phyloP scores from a whole-genome alignment of 768 basidiomycete genomes.

The Lyophyllum decastes region DNA sequence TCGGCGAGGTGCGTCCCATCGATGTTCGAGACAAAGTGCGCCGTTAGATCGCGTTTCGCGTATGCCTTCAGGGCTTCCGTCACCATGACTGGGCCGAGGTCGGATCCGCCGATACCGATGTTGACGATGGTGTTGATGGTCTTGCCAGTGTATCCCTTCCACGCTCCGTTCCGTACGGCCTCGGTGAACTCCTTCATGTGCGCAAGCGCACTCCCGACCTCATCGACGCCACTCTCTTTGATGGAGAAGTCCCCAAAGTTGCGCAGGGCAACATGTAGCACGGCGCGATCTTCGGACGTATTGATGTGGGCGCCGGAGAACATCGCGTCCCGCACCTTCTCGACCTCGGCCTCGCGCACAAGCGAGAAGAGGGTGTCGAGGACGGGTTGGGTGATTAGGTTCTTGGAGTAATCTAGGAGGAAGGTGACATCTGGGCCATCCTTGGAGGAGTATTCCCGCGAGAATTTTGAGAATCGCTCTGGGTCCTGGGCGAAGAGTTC shows the following conservation, averaged over 20 bases:
- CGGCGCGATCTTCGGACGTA: constrained; percentile 96
- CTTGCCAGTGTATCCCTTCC: constrained; percentile 99
- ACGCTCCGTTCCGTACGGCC: constrained; percentile 78
- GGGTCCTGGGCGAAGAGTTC: constrained; percentile 93
- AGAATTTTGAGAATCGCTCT: constrained; percentile 84
- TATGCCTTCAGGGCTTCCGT: constrained; percentile 96
- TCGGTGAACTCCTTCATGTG: constrained; percentile 94
- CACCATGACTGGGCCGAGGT: constrained; percentile 98
- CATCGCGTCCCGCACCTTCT: constrained; percentile 88
- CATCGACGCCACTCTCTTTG: constrained; percentile 75
- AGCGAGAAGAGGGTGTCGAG: constrained; percentile 76
- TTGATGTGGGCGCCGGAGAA: constrained; percentile 97
- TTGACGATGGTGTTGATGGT: constrained; percentile 93
- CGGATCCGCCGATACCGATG: constrained; percentile 98
- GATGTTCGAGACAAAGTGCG: constrained; percentile 95
- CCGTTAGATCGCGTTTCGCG: constrained; percentile 83
- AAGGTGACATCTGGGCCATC: constrained; percentile 73
- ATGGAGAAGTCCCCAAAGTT: constrained; percentile 78
- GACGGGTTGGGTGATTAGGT: constrained; percentile 87
- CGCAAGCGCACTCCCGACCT: constrained; percentile 79
- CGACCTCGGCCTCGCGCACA: constrained; percentile 84
- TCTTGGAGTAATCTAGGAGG: constrained; percentile 97
- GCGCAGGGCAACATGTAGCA: constrained; percentile 92
- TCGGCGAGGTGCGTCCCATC: constrained; percentile 98
- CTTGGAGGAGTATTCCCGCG: constrained; percentile 68